phyloP scores from a whole-genome alignment of 108 stramenopile species.

The Parietichytrium sp. region DNA sequence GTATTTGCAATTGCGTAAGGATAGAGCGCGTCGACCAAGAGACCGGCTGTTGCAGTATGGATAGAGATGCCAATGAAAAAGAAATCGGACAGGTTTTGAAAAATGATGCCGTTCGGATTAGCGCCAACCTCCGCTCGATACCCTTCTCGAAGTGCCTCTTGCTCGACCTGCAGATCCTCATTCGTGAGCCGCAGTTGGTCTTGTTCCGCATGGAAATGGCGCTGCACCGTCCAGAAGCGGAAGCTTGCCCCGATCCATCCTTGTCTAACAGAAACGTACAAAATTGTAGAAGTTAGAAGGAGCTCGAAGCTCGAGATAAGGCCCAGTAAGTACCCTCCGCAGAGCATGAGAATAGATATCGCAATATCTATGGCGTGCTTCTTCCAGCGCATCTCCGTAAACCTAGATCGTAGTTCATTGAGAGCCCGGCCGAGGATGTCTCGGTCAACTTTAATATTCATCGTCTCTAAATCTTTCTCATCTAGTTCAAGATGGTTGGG shows the following conservation, averaged over 20 bases:
- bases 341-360: neutral
- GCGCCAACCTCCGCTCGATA: neutral
- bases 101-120: neutral
- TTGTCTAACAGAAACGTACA: conserved; percentile 8
- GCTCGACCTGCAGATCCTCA: neutral
- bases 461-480: too few species aligned
- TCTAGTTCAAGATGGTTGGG: too few species aligned
- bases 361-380: neutral
- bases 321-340: neutral
- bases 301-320: conserved; percentile 28
- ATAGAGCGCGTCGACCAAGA: neutral
- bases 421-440: neutral
- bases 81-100: neutral
- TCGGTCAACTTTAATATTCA: too few species aligned
- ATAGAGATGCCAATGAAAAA: neutral
- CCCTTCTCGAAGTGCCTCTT: neutral
- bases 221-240: conserved; percentile 18
- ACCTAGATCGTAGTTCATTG: neutral
- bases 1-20: neutral
- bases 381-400: neutral
- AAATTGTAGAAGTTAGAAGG: conserved; percentile 8
- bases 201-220: neutral
- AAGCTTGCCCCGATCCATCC: neutral
- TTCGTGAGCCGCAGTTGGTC: neutral
- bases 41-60: neutral